Conservation (phyloP, 2,329 filamentous ascomycete genomes). For the Monosporascus sp. region DNA sequence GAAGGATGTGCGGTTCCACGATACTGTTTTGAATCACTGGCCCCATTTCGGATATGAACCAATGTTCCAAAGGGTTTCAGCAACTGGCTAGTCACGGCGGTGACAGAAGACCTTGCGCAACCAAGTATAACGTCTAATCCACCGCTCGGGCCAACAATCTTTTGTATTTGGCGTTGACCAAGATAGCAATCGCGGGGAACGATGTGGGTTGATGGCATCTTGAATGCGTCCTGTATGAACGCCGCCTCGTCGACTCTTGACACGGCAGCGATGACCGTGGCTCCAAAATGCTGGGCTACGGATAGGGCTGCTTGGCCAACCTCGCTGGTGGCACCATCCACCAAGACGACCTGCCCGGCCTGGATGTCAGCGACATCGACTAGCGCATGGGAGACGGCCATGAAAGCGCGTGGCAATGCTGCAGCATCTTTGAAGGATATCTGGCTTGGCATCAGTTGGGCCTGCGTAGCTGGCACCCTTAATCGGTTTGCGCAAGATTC, state of each 20-base stretch:
- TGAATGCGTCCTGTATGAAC: not conserved
- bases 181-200: conserved; percentile 1
- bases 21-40: too few species aligned
- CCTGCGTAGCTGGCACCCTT: not conserved
- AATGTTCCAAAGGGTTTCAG: conserved; percentile 3
- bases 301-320: conserved; percentile 12
- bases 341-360: conserved; percentile 12
- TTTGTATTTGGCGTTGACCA: not conserved
- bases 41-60: not conserved
- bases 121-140: conserved; percentile 4
- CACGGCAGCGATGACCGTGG: conserved; percentile 8
- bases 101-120: conserved; percentile 1
- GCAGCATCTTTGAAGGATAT: not conserved
- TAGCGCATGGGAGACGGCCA: conserved; percentile 5
- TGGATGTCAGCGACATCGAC: conserved; percentile 13
- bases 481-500: not conserved
- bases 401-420: not conserved
- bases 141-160: not conserved
- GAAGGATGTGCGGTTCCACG: not conserved
- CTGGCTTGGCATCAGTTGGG: not conserved
- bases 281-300: conserved; percentile 13
- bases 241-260: not conserved
- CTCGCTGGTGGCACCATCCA: conserved; percentile 13
- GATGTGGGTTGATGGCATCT: conserved; percentile 1
- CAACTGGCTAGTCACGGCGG: not conserved